Conservation (phyloP, 495 filamentous ascomycete species). For the Lepidopterella palustris region DNA sequence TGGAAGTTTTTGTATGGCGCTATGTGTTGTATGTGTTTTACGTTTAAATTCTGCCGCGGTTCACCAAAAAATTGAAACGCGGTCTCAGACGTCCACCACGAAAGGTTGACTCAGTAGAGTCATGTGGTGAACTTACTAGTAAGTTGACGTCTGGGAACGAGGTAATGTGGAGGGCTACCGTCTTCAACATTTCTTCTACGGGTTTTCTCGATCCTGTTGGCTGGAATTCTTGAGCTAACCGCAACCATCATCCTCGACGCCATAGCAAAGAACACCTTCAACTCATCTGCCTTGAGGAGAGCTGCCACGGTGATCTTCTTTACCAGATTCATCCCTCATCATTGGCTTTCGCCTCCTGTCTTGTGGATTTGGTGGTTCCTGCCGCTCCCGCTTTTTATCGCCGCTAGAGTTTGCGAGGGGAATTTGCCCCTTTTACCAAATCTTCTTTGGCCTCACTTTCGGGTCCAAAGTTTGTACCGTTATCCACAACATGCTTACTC, state of each 20-base stretch:
- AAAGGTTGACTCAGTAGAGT: no score
- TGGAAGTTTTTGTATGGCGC: no score
- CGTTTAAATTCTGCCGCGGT: background rate
- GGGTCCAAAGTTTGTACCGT: background rate
- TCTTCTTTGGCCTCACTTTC: background rate
- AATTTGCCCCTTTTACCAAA: background rate
- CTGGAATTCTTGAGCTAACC: background rate
- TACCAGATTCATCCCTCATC: background rate
- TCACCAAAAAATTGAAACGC: no score
- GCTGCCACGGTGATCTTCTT: background rate
- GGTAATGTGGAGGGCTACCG: background rate
- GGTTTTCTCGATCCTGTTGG: background rate
- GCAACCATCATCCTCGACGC: background rate
- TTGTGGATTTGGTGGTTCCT: background rate
- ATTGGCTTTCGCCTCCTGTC: background rate
- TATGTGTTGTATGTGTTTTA: no score
- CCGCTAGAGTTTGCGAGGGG: background rate
- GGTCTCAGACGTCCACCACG: no score
- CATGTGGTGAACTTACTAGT: no score
- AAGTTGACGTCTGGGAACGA: background rate
- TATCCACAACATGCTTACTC: background rate
- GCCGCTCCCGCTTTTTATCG: background rate
- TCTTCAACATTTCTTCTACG: background rate
- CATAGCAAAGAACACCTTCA: background rate
- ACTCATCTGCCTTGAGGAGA: background rate